A percentile compares a stretch with the other conserved stretches of the same genome.
Evolutionary conservation across 345 rosid species (phyloP).

Genomic region (Cardamine occulta): DNA sequence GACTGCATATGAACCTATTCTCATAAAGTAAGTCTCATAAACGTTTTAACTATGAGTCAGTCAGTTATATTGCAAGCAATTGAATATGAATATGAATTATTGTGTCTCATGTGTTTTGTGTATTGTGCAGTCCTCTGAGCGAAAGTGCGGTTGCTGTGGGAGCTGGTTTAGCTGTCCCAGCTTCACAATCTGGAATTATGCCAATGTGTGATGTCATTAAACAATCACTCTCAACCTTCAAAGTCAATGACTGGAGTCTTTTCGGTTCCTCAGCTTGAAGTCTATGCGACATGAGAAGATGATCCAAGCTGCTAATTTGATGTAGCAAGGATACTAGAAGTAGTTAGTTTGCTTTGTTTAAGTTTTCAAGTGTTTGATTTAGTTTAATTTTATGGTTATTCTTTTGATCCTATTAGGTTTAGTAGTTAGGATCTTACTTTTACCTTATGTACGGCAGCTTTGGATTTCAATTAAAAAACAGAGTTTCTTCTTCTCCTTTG

Average conservation of each 20-base stretch:
- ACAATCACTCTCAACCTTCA: constrained; percentile 69
- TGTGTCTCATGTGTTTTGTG: constrained; percentile 23
- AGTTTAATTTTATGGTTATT: no score
- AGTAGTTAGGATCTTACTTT: not conserved
- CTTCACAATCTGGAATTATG: constrained; percentile 58
- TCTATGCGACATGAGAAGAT: not conserved
- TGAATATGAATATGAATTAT: not conserved
- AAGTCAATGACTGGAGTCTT: constrained; percentile 76
- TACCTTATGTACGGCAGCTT: not conserved
- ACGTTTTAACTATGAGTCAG: not conserved
- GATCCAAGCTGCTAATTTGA: not conserved
- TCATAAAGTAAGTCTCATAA: constrained; percentile 60
- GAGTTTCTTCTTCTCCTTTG: not conserved
- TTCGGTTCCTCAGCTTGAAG: constrained; percentile 51
- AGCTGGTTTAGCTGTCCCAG: constrained; percentile 70
- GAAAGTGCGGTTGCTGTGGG: constrained; percentile 73
- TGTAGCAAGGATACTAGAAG: not conserved
- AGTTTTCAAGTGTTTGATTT: no score
- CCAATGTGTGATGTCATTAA: constrained; percentile 72
- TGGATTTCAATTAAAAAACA: not conserved
- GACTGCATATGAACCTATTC: constrained; percentile 70
- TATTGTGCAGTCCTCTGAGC: constrained; percentile 65
- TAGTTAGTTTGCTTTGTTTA: no score
- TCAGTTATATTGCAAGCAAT: not conserved
- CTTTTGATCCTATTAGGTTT: not conserved